phyloP scores from a whole-genome alignment of 2,329 filamentous ascomycete genomes.

The Diaporthe citrichinensis region DNA sequence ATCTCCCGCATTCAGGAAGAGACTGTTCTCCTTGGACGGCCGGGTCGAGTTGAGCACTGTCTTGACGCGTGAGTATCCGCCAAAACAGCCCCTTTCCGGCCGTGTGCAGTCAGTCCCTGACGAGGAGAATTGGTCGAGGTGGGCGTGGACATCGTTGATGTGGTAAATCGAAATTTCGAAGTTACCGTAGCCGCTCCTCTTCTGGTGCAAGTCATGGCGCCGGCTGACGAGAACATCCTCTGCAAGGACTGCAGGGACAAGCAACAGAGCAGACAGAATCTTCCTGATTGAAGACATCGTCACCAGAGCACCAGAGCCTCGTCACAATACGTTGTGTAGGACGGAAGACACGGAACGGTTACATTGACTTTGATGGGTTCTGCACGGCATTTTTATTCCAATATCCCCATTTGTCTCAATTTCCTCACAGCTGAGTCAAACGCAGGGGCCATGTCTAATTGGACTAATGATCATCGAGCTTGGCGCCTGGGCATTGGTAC shows the following conservation, averaged over 20 bases:
- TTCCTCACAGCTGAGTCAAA: not conserved
- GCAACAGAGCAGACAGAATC: slow-evolving; percentile 8
- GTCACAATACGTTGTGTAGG: not conserved
- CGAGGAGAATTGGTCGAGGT: slow-evolving; percentile 73
- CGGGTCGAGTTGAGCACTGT: slow-evolving; percentile 70
- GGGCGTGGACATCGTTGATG: slow-evolving; percentile 78
- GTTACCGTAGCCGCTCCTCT: slow-evolving; percentile 62
- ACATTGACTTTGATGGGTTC: not conserved
- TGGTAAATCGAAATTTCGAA: slow-evolving; percentile 77
- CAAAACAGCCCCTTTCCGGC: slow-evolving; percentile 70
- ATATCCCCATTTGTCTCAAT: not conserved
- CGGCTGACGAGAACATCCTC: slow-evolving; percentile 66
- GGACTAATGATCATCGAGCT: slow-evolving; percentile 11
- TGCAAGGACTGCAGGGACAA: slow-evolving; percentile 42
- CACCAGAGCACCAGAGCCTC: not conserved
- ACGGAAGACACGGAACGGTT: not conserved
- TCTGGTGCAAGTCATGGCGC: slow-evolving; percentile 61
- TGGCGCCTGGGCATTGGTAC: slow-evolving; percentile 15
- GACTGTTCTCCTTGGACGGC: slow-evolving; percentile 69
- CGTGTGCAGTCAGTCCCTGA: slow-evolving; percentile 74
- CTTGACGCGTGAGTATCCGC: slow-evolving; percentile 76
- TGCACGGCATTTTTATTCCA: slow-evolving; percentile 2
- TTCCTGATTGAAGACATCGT: slow-evolving; percentile 16
- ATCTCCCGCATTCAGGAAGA: slow-evolving; percentile 77
- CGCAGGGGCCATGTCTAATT: slow-evolving; percentile 10